These are phyloP conservation scores for Rhodotorula taiwanensis DNA, from an alignment of 768 basidiomycete species.

Conservation along the genomic window DNA sequence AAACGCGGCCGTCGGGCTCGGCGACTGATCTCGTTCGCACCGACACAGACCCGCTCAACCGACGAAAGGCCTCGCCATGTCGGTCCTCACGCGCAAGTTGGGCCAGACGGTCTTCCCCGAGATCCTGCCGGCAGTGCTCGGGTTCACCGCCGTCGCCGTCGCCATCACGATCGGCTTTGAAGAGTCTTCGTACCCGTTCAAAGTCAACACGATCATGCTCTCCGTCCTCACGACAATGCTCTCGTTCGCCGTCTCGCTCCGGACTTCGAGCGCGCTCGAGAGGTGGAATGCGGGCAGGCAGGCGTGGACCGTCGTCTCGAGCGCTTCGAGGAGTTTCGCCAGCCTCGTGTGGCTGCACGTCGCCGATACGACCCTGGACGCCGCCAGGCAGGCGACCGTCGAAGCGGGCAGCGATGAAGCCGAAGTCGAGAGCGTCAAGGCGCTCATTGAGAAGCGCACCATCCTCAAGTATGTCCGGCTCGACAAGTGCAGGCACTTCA, in stretches of 20 bases:
- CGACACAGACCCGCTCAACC: no score
- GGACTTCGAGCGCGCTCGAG: slow-evolving; percentile 29
- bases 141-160: slow-evolving; percentile 10
- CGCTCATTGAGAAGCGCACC: slow-evolving; percentile 64
- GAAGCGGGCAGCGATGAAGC: slow-evolving; percentile 34
- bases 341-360: slow-evolving; percentile 51
- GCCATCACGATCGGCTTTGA: slow-evolving; percentile 3
- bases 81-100: slow-evolving; percentile 3
- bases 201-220: slow-evolving; percentile 13
- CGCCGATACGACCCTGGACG: slow-evolving; percentile 5
- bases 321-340: slow-evolving; percentile 56
- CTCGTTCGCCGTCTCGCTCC: slow-evolving; percentile 23
- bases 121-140: not conserved
- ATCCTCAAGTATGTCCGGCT: no score
- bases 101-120: slow-evolving; percentile 30
- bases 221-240: slow-evolving; percentile 8
- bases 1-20: no score
- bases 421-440: slow-evolving; percentile 43
- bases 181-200: not conserved
- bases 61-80: no score
- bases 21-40: not conserved
- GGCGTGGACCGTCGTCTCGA: slow-evolving; percentile 60
- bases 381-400: slow-evolving; percentile 49
- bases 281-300: slow-evolving; percentile 49
- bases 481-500: no score